Evolutionary conservation across 1,284 basidiomycete genomes (phyloP).

Genomic region (Cystobasidiaceae sp.): DNA sequence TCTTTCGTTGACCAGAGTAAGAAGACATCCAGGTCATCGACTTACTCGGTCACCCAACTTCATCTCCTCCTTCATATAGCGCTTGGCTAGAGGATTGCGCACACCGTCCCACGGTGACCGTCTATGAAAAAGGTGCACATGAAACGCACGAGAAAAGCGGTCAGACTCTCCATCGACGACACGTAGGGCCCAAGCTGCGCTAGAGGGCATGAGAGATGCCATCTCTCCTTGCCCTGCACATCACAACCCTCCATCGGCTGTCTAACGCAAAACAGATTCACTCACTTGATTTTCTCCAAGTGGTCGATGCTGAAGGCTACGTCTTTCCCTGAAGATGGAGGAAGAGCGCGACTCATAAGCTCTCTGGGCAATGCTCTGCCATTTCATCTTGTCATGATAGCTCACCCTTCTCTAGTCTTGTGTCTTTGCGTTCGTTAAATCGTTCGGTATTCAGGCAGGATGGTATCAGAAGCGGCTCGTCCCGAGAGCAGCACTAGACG

Average conservation of each 20-base stretch:
- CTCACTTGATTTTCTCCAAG: conserved; percentile 56
- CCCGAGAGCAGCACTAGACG: no score
- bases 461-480: not conserved
- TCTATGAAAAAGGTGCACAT: conserved; percentile 45
- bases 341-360: not conserved
- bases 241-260: no score
- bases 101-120: conserved; percentile 88
- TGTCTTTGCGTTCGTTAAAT: no score
- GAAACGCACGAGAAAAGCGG: not conserved
- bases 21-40: no score
- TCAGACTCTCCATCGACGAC: no score
- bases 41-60: conserved; percentile 60
- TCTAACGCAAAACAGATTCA: conserved; percentile 46
- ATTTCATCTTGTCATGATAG: no score
- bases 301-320: conserved; percentile 73
- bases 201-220: no score
- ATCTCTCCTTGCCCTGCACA: no score
- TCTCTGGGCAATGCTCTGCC: no score
- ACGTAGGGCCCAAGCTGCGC: not conserved
- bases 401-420: no score
- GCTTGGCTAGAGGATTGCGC: conserved; percentile 82
- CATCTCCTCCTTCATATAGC: conserved; percentile 84
- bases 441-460: not conserved
- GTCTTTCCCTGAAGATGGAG: conserved; percentile 15
- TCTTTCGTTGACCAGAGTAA: no score